A percentile compares a stretch with the other conserved stretches of the same genome.
Evolutionary conservation across 305 asterid species (phyloP).

Genomic region (Solanum hybrid): DNA sequence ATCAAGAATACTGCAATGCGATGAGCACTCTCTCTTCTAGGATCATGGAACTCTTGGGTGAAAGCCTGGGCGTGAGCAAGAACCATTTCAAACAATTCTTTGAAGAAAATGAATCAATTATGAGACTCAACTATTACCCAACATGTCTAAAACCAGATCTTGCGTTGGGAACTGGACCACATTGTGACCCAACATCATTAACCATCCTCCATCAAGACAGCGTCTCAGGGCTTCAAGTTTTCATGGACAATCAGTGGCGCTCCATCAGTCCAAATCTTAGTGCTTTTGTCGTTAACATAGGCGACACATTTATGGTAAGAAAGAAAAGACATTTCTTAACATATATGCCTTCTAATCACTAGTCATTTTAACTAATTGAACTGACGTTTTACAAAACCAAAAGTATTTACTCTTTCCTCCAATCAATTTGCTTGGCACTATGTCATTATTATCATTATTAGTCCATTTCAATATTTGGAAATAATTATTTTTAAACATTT

Average conservation of each 20-base stretch:
- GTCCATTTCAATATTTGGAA: not conserved
- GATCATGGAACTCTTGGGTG: constrained; percentile 43
- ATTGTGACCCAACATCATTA: constrained; percentile 57
- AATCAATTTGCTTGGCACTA: not conserved
- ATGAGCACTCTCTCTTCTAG: constrained; percentile 36
- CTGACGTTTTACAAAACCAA: not conserved
- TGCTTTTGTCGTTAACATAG: constrained; percentile 18
- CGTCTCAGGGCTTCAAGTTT: constrained; percentile 50
- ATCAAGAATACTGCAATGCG: constrained; percentile 15
- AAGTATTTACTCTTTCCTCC: not conserved
- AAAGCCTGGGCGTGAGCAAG: constrained; percentile 35
- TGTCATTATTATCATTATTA: not conserved
- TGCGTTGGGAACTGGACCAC: constrained; percentile 28
- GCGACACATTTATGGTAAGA: constrained; percentile 18
- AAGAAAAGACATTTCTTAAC: not conserved
- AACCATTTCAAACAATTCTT: constrained; percentile 13
- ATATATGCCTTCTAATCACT: not conserved
- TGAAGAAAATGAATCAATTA: constrained; percentile 15
- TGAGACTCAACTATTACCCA: constrained; percentile 18
- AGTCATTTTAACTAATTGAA: not conserved
- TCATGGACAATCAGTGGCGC: constrained; percentile 47
- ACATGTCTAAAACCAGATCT: constrained; percentile 14
- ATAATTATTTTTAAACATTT: not conserved
- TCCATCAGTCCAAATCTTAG: constrained; percentile 13
- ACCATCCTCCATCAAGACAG: constrained; percentile 57